These are phyloP conservation scores for Globisporangium camurandrum DNA, from an alignment of 352 stramenopile species.

Conservation along the genomic window DNA sequence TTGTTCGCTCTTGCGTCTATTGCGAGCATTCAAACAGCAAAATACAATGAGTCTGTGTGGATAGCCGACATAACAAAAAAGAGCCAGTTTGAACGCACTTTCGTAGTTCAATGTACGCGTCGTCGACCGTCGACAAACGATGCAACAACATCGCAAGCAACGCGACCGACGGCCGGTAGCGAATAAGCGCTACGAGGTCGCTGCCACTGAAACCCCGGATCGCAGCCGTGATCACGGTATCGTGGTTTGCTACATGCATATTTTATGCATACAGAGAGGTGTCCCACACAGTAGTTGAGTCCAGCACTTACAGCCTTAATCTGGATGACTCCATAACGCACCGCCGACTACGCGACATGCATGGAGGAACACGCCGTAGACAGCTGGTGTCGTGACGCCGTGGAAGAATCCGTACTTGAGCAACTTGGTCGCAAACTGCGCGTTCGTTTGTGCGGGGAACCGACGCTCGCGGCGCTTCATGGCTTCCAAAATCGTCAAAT, in stretches of 20 bases:
- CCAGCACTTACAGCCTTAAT: not conserved
- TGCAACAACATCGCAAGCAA: conserved; percentile 63
- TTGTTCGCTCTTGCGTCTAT: conserved; percentile 53
- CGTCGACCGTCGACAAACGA: conserved; percentile 58
- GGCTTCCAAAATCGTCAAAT: conserved; percentile 40
- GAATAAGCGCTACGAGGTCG: conserved; percentile 70
- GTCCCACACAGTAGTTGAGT: not conserved
- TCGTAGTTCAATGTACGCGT: conserved; percentile 61
- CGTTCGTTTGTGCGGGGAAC: conserved; percentile 55
- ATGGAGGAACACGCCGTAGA: conserved; percentile 74
- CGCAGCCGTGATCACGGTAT: conserved; percentile 76
- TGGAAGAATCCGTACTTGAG: conserved; percentile 75
- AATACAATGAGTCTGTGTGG: no score
- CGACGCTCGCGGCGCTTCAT: conserved; percentile 62
- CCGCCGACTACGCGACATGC: conserved; percentile 46
- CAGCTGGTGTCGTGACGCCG: conserved; percentile 51
- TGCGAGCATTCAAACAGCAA: not conserved
- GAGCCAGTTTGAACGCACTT: conserved; percentile 25
- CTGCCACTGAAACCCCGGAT: conserved; percentile 75
- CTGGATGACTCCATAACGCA: conserved; percentile 11
- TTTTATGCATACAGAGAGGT: not conserved
- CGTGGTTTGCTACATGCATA: conserved; percentile 39
- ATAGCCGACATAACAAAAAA: no score
- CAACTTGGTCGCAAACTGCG: conserved; percentile 69
- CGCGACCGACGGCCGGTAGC: conserved; percentile 68